Percentiles rank a stretch among this genome's conserved stretches.
phyloP scores from a whole-genome alignment of 2,329 filamentous ascomycete genomes.

The Penicillium sclerotigenum region DNA sequence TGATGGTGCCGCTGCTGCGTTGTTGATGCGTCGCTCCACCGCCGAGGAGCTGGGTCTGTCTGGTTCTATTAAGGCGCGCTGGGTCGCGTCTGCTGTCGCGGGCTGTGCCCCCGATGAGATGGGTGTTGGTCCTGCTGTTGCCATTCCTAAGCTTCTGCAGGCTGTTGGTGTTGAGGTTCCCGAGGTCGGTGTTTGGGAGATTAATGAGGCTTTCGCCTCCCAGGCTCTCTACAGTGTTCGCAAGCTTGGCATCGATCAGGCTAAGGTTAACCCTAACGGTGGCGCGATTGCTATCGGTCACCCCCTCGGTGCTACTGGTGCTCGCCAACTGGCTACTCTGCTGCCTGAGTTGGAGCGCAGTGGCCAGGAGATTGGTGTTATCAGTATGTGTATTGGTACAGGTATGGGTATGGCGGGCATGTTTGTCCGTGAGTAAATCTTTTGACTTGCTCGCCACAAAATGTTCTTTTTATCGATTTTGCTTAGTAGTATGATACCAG shows the following conservation, averaged over 20 bases:
- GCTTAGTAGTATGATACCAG: slow-evolving; percentile 18
- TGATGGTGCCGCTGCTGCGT: slow-evolving; percentile 78
- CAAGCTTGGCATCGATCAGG: slow-evolving; percentile 56
- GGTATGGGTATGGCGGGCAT: slow-evolving; percentile 74
- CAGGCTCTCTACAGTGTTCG: slow-evolving; percentile 69
- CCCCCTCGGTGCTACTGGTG: slow-evolving; percentile 83
- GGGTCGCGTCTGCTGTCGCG: slow-evolving; percentile 70
- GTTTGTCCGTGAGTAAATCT: slow-evolving; percentile 60
- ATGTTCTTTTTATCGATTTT: slow-evolving; percentile 5
- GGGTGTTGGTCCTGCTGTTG: slow-evolving; percentile 83
- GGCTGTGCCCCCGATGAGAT: slow-evolving; percentile 89
- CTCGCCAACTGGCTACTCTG: slow-evolving; percentile 73
- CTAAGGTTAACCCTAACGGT: slow-evolving; percentile 83
- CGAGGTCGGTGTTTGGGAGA: slow-evolving; percentile 84
- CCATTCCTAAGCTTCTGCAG: slow-evolving; percentile 76
- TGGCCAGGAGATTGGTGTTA: slow-evolving; percentile 72
- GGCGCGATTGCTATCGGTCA: slow-evolving; percentile 94
- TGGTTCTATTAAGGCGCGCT: slow-evolving; percentile 72
- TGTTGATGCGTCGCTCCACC: slow-evolving; percentile 81
- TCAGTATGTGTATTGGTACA: slow-evolving; percentile 86
- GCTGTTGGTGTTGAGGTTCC: slow-evolving; percentile 62
- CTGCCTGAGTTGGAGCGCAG: slow-evolving; percentile 65
- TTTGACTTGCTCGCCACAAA: slow-evolving; percentile 1
- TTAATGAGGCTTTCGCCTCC: slow-evolving; percentile 76
- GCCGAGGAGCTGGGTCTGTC: slow-evolving; percentile 69